Conservation (phyloP, 257 asterid species). For the Solanum chilense region DNA sequence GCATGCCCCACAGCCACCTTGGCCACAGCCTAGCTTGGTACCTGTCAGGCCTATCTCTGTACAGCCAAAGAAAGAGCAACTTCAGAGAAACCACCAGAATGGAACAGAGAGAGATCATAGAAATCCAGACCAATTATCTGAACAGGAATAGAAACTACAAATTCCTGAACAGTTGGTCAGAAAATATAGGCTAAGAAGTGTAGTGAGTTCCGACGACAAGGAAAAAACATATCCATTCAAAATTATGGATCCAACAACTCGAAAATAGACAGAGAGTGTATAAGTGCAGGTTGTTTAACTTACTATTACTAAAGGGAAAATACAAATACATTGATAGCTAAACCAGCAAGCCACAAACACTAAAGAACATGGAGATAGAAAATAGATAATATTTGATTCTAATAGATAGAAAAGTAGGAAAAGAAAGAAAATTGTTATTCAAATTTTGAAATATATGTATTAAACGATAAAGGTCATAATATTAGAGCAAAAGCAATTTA, state of each 20-base stretch:
- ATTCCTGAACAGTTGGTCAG: neutral
- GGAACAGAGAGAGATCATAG: neutral
- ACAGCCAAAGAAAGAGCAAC: slow-evolving; percentile 1
- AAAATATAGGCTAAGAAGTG: neutral
- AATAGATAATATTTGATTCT: neutral
- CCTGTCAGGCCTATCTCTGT: slow-evolving; percentile 84
- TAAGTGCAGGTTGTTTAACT: neutral
- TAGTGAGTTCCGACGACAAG: neutral
- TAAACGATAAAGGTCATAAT: neutral
- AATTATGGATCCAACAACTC: neutral
- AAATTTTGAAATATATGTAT: neutral
- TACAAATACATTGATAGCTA: neutral
- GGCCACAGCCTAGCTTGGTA: slow-evolving; percentile 97
- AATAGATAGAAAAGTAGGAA: neutral
- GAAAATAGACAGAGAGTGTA: neutral
- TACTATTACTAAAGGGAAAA: neutral
- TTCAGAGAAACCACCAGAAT: slow-evolving; percentile 1
- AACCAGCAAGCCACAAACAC: neutral
- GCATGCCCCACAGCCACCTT: slow-evolving; percentile 99
- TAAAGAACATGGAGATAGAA: neutral
- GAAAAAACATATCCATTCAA: neutral
- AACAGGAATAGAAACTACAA: neutral
- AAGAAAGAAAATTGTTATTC: neutral
- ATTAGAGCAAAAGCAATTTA: neutral
- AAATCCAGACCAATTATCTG: neutral